Conservation (phyloP, 2,329 filamentous ascomycete species). For the Dryadomyces quercivorus region DNA sequence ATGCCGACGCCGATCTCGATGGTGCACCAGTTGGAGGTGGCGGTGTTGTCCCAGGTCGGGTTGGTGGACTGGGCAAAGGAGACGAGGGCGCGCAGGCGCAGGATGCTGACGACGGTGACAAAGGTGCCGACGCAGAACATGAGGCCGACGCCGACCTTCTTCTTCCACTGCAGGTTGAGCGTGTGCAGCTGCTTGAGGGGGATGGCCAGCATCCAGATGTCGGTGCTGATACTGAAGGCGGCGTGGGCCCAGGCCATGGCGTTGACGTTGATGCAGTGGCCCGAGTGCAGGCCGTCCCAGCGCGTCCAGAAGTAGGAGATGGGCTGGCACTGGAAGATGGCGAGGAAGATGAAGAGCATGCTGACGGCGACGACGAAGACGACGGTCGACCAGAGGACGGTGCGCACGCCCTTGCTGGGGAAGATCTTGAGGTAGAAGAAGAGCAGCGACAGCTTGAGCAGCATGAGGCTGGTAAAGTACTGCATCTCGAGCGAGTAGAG, state of each 20-base stretch:
- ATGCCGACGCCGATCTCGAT: slow-evolving; percentile 23
- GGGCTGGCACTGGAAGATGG: slow-evolving; percentile 37
- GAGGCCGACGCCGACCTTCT: slow-evolving; percentile 30
- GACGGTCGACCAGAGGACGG: slow-evolving; percentile 28
- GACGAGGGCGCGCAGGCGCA: slow-evolving; percentile 19
- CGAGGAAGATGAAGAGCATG: slow-evolving; percentile 27
- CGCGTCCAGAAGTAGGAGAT: slow-evolving; percentile 37
- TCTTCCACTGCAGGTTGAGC: slow-evolving; percentile 30
- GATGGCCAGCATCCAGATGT: slow-evolving; percentile 37
- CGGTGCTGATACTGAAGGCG: slow-evolving; percentile 35
- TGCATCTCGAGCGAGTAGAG: slow-evolving; percentile 28
- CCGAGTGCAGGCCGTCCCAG: slow-evolving; percentile 35
- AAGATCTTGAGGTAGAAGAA: slow-evolving; percentile 45
- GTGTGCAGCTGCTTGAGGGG: slow-evolving; percentile 29
- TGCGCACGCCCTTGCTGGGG: slow-evolving; percentile 23
- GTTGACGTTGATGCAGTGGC: slow-evolving; percentile 36
- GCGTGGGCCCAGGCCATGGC: slow-evolving; percentile 37
- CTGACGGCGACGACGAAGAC: slow-evolving; percentile 26
- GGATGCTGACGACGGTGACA: slow-evolving; percentile 21
- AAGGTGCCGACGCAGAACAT: slow-evolving; percentile 35
- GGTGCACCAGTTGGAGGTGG: slow-evolving; percentile 21
- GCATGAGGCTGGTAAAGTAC: slow-evolving; percentile 32
- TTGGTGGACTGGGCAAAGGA: slow-evolving; percentile 17
- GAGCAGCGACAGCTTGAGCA: slow-evolving; percentile 38
- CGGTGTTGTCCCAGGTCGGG: slow-evolving; percentile 18